Evolutionary conservation across 2,329 filamentous ascomycete species (phyloP), one percentile per base, ranked within the genome.

Genomic region (Fusarium sp.): DNA sequence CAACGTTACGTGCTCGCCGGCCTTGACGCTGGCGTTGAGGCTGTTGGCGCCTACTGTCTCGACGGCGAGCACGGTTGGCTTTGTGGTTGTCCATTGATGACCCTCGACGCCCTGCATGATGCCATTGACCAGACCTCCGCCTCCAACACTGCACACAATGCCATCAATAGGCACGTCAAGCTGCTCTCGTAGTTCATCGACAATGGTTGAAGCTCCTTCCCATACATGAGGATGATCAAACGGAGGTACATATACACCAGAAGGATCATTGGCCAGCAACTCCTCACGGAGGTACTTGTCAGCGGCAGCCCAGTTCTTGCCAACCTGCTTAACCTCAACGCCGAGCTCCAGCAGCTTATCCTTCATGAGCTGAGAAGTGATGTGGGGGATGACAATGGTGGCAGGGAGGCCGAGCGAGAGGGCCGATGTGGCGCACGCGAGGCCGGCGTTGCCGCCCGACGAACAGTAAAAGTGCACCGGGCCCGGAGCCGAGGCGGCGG

Each of bases 381-480:
- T 86, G 10, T 85, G 80, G 0, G 95, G 93, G 1, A 97, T 90
- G 33, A 95, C 93, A 70, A 97, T 92, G 6, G 94, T 96, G 80
- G 90, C 91, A 2, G 90, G 91, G 40, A 90, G 87, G 7, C 86
- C 84, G 8, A 97, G 87, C 3, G 89, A 86, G 27, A 86, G 85
- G 14, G 94, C 93, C 1, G 94, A 93, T 57, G 90, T 91, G 17
- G 94, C 93, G 78, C 93, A 94, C 1, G 94, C 95, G 5, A 97
- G 89, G 2, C 95, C 95, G 3, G 95, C 95, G 80, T 97, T 97
- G 66, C 95, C 95, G 68, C 94, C 94, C 3, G 91, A 94, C 14
- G 92, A 93, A 79, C 90, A 93, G 85, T 94, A 97, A 87, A 97
- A 96, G 85, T 94, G 93, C 3, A 87, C 84, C 7, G 81, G 74